Conservation (phyloP, 441 rosid species). For the Aleurites moluccanus region DNA sequence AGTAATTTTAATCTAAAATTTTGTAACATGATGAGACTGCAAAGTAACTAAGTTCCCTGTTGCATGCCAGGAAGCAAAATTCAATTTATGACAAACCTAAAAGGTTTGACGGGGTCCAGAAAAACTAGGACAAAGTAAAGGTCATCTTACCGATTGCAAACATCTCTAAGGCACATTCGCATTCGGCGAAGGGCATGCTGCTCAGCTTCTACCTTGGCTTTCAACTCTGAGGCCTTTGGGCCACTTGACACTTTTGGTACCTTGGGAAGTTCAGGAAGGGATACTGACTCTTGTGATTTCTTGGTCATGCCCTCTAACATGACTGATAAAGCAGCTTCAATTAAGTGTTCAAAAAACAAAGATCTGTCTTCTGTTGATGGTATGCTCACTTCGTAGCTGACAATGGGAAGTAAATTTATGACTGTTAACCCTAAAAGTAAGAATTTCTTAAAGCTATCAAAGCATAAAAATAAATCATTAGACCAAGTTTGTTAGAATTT, state of each 20-base stretch:
- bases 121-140: background rate
- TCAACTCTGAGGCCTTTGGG: constrained; percentile 90
- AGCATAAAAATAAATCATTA: background rate
- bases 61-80: constrained; percentile 7
- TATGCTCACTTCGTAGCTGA: constrained; percentile 78
- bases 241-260: constrained; percentile 78
- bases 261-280: constrained; percentile 81
- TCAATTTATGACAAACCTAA: background rate
- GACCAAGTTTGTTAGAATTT: background rate
- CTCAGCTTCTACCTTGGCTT: constrained; percentile 96
- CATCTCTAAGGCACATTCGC: constrained; percentile 98
- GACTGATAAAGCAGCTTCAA: constrained; percentile 94
- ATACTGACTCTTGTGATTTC: constrained; percentile 43
- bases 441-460: background rate
- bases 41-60: background rate
- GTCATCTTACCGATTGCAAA: constrained; percentile 85
- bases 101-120: background rate
- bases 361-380: constrained; percentile 83
- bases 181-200: constrained; percentile 98
- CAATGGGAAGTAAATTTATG: constrained; percentile 28
- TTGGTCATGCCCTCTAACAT: constrained; percentile 50
- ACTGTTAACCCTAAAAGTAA: constrained; percentile 12
- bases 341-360: constrained; percentile 69
- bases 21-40: background rate
- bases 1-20: background rate